phyloP scores from a whole-genome alignment of 495 filamentous ascomycete genomes.

The Daldinia concentrica region DNA sequence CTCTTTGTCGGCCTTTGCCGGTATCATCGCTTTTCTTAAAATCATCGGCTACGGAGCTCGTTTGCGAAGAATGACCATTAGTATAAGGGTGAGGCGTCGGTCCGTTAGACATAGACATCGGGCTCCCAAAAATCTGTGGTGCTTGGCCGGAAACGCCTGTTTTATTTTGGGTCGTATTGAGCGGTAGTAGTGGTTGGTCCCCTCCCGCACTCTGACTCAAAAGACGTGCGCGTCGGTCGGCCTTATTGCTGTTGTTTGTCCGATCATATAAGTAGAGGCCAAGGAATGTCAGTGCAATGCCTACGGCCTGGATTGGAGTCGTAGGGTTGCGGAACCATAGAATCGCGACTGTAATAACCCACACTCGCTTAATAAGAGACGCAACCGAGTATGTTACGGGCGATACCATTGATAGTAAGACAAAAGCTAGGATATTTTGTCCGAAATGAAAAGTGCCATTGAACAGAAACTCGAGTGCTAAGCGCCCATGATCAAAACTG shows the following conservation, averaged over 20 bases:
- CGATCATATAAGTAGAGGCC: slow-evolving; percentile 97
- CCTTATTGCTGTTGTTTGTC: slow-evolving; percentile 83
- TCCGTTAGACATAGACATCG: slow-evolving; percentile 39
- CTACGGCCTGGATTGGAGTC: slow-evolving; percentile 80
- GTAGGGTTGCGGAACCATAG: slow-evolving; percentile 94
- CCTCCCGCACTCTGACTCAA: slow-evolving; percentile 53
- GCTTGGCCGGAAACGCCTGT: slow-evolving; percentile 28
- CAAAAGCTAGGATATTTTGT: slow-evolving; percentile 94
- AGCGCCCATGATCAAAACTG: slow-evolving; percentile 79
- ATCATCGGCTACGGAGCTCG: slow-evolving; percentile 54
- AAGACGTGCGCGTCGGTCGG: slow-evolving; percentile 72
- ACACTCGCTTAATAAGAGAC: slow-evolving; percentile 93
- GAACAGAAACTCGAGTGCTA: slow-evolving; percentile 89
- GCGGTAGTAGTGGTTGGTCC: slow-evolving; percentile 73
- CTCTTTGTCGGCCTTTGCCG: slow-evolving; percentile 61
- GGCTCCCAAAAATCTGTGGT: slow-evolving; percentile 49
- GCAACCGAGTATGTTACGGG: slow-evolving; percentile 98
- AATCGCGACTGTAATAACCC: slow-evolving; percentile 94
- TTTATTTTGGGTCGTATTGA: slow-evolving; percentile 55
- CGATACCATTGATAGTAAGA: slow-evolving; percentile 88
- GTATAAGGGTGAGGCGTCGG: slow-evolving; percentile 43
- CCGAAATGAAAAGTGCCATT: slow-evolving; percentile 97
- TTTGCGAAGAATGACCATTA: slow-evolving; percentile 48
- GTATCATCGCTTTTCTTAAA: slow-evolving; percentile 70
- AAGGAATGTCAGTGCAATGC: slow-evolving; percentile 88